Percentiles rank a stretch among this genome's conserved stretches.
phyloP scores from a whole-genome alignment of 495 filamentous ascomycete species.

The Lasiosphaeria hispida region DNA sequence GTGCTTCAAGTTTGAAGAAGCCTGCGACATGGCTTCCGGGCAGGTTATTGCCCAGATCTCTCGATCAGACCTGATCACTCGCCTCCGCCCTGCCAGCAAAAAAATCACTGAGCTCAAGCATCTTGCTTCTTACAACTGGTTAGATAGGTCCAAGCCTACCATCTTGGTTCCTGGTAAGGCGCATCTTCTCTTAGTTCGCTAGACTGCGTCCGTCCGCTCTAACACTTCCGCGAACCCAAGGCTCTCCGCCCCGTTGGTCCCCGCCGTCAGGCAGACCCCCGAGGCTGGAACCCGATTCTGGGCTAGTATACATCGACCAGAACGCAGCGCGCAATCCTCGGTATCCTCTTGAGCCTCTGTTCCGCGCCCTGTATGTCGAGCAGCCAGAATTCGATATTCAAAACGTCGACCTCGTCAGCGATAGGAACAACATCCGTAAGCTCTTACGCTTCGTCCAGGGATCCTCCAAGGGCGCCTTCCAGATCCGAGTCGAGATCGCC shows the following conservation, averaged over 20 bases:
- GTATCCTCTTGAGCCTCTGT: conserved; percentile 50
- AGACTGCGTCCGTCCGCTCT: neutral
- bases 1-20: no score
- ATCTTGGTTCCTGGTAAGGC: conserved; percentile 38
- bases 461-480: conserved; percentile 33
- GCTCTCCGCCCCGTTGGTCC: conserved; percentile 37
- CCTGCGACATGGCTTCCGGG: neutral
- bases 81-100: neutral
- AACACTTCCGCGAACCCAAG: neutral
- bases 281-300: conserved; percentile 36
- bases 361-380: conserved; percentile 44
- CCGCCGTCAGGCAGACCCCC: conserved; percentile 20
- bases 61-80: neutral
- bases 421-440: conserved; percentile 54
- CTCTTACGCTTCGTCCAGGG: conserved; percentile 49
- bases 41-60: neutral
- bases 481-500: conserved; percentile 44
- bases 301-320: conserved; percentile 40
- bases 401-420: conserved; percentile 47
- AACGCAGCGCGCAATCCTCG: conserved; percentile 45
- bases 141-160: conserved; percentile 32
- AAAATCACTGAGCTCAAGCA: conserved; percentile 41
- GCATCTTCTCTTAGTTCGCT: no score
- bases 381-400: conserved; percentile 45
- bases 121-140: conserved; percentile 52